phyloP scores from a whole-genome alignment of 768 basidiomycete species.

The Boletus huronensis region DNA sequence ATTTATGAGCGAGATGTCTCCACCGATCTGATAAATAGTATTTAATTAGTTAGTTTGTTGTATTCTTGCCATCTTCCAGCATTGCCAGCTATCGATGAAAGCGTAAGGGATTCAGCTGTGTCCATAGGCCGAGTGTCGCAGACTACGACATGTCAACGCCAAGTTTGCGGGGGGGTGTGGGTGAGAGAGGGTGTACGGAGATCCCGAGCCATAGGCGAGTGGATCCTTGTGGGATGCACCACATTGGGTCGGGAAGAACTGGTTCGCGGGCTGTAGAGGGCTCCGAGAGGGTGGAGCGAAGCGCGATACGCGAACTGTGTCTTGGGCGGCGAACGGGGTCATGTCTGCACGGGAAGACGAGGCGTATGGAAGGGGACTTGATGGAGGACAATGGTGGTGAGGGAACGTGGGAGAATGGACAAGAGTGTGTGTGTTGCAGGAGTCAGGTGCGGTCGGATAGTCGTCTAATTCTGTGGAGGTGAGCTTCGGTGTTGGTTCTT shows the following conservation, averaged over 20 bases:
- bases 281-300: constrained; percentile 15
- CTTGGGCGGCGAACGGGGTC: constrained; percentile 33
- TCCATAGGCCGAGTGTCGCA: constrained; percentile 11
- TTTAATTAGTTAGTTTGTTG: constrained; percentile 13
- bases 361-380: constrained; percentile 21
- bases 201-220: constrained; percentile 1
- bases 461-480: constrained; percentile 19
- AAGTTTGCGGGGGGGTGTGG: constrained; percentile 9
- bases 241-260: constrained; percentile 15
- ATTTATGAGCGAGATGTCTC: constrained; percentile 16
- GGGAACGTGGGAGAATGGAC: constrained; percentile 7
- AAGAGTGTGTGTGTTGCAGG: constrained; percentile 3
- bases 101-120: background rate
- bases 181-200: constrained; percentile 2
- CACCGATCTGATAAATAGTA: constrained; percentile 14
- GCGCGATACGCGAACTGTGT: constrained; percentile 40
- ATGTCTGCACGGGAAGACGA: constrained; percentile 39
- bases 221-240: constrained; percentile 11
- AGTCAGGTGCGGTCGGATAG: constrained; percentile 9
- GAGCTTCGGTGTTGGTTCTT: constrained; percentile 31
- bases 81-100: background rate
- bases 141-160: constrained; percentile 11
- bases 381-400: background rate
- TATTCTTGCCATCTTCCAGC: constrained; percentile 1
- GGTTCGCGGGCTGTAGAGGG: constrained; percentile 28